phyloP scores from a whole-genome alignment of 2,329 filamentous ascomycete species.

The Ophiocordyceps camponoti-floridani region DNA sequence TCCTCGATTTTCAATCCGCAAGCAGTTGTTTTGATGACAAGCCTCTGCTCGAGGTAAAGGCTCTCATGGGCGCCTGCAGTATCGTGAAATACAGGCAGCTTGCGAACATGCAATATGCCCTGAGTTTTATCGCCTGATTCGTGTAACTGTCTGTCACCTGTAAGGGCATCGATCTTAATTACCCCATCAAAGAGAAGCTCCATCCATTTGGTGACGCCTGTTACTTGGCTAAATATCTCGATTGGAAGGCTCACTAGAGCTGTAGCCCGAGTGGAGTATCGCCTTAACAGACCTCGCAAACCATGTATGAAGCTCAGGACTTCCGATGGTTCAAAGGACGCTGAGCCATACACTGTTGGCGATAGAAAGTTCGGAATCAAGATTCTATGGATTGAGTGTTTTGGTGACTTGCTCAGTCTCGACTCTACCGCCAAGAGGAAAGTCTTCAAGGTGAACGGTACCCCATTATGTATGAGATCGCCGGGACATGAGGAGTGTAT shows the following conservation, averaged over 20 bases:
- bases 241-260: conserved; percentile 63
- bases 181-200: conserved; percentile 76
- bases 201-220: conserved; percentile 68
- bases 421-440: conserved; percentile 43
- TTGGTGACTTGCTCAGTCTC: conserved; percentile 36
- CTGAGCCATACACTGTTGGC: conserved; percentile 63
- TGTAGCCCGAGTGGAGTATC: conserved; percentile 45
- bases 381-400: conserved; percentile 56
- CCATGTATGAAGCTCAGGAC: conserved; percentile 68
- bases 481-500: conserved; percentile 12
- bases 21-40: not conserved
- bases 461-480: not conserved
- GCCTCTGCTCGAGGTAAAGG: conserved; percentile 27
- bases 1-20: not conserved
- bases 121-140: conserved; percentile 58
- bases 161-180: conserved; percentile 51
- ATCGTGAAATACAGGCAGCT: conserved; percentile 71
- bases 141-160: conserved; percentile 30
- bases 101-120: conserved; percentile 69
- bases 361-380: conserved; percentile 74
- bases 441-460: conserved; percentile 26
- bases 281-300: conserved; percentile 56
- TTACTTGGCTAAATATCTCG: conserved; percentile 57
- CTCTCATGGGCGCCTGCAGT: conserved; percentile 62
- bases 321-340: conserved; percentile 49